Evolutionary conservation across 495 filamentous ascomycete genomes (phyloP), one percentile per base, ranked within the genome.

Genomic region (Oidiodendron maius): DNA sequence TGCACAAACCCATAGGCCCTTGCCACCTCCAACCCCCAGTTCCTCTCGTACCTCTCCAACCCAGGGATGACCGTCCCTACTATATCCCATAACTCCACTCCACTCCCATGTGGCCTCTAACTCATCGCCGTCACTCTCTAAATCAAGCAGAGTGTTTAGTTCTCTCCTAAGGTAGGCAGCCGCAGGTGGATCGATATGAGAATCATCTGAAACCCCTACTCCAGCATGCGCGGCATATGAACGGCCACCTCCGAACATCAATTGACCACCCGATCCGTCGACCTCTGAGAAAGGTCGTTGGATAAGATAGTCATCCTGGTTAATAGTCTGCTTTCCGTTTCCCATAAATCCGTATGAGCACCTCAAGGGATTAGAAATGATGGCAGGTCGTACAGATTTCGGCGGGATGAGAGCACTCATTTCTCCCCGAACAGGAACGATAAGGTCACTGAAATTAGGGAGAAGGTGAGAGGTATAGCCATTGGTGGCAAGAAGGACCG

Each of bases 21-120:
- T 36, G 47, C 51, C 48, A 37, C 56, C 55, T 36, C 68, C 64
- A 51, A 69, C 56, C 18, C 62, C 63, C 12, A 71, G 50, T 3
- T 64, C 61, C 13, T 67, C 61, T 0, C 71, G 78, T 21, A 82
- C 80, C 18, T 61, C 64, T 0, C 80, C 81, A 15, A 86, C 85
- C 80, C 74, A 91, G 0, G 89, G 84, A 17, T 76, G 63, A 0
- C 74, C 67, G 58, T 93, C 89, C 0, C 80, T 64, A 23, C 71
- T 81, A 60, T 83, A 91, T 0, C 82, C 87, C 88, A 91, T 93
- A 46, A 87, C 84, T 0, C 89, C 89, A 0, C 82, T 85, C 89
- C 89, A 95, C 59, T 87, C 75, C 50, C 71, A 69, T 28, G 71
- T 71, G 0, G 85, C 76, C 9, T 64, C 41, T 25, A 86, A 61